These are phyloP conservation scores for Theobroma grandiflorum DNA, from an alignment of 441 rosid species.

Conservation along the genomic window DNA sequence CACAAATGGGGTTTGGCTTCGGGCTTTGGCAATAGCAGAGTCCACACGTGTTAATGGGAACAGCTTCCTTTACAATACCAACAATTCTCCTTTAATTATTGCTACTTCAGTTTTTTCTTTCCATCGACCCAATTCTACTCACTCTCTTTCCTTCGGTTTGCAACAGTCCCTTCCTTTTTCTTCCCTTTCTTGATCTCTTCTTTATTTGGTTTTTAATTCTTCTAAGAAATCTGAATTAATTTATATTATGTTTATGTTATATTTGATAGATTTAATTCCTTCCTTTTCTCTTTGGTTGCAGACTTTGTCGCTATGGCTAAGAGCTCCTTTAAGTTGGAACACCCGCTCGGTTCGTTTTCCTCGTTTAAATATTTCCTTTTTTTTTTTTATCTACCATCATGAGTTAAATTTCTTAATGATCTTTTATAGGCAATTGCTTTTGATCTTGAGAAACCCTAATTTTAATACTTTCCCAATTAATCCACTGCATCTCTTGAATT, in stretches of 20 bases:
- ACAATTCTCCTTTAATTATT: too few species aligned
- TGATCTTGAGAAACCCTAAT: conserved; percentile 25
- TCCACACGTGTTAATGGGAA: too few species aligned
- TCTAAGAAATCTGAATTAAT: neutral
- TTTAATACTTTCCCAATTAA: neutral
- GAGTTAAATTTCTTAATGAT: neutral
- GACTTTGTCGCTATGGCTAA: conserved; percentile 54
- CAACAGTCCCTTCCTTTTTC: neutral
- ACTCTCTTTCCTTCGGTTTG: conserved; percentile 9
- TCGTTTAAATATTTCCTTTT: neutral
- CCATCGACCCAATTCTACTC: neutral
- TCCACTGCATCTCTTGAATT: neutral
- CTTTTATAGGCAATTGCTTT: neutral
- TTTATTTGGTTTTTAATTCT: neutral
- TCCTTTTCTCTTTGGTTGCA: conserved; percentile 2
- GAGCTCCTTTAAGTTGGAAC: conserved; percentile 70
- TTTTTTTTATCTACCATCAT: neutral
- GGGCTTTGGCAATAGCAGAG: too few species aligned
- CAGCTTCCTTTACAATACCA: too few species aligned
- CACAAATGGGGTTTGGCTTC: too few species aligned
- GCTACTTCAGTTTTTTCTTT: neutral
- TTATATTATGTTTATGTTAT: neutral
- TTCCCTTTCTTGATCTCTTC: neutral
- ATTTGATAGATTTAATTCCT: neutral
- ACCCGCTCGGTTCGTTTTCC: conserved; percentile 58